Evolutionary conservation across 192 early-diverging fungal genomes (phyloP).

Genomic region (Linnemannia zychae): DNA sequence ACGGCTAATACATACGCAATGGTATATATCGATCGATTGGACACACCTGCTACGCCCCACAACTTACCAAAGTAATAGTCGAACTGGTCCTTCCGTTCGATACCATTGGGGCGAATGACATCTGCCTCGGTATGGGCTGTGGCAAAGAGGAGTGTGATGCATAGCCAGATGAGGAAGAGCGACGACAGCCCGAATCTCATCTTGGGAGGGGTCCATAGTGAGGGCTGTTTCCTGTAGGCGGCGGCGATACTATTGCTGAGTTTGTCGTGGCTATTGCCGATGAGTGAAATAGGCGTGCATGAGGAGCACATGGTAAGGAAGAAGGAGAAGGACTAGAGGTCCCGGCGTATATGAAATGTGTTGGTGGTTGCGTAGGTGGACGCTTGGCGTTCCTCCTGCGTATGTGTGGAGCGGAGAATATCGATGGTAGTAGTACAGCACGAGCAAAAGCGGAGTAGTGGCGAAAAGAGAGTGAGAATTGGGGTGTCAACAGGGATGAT

Average conservation of each 20-base stretch:
- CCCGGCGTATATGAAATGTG: not conserved
- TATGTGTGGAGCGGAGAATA: not conserved
- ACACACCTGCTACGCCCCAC: not conserved
- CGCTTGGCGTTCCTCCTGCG: conserved; percentile 7
- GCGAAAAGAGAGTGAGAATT: not conserved
- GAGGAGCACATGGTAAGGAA: conserved; percentile 13
- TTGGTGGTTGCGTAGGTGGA: not conserved
- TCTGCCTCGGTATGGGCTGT: conserved; percentile 25
- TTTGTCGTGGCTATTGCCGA: conserved; percentile 10
- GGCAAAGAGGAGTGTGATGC: conserved; percentile 35
- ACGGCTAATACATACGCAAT: too few species aligned
- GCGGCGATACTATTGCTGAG: not conserved
- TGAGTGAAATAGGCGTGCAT: not conserved
- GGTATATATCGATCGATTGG: too few species aligned
- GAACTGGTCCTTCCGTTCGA: conserved; percentile 15
- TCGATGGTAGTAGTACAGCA: not conserved
- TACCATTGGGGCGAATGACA: conserved; percentile 20
- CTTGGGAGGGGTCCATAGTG: not conserved
- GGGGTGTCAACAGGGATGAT: not conserved
- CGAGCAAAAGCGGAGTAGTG: not conserved
- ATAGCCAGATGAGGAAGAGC: conserved; percentile 48
- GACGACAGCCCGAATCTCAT: conserved; percentile 17
- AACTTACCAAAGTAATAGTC: conserved; percentile 42
- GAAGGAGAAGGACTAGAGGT: not conserved
- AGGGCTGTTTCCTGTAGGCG: not conserved